These are phyloP conservation scores for Blastomyces gilchristii DNA, from an alignment of 2,329 filamentous ascomycete genomes.

Conservation along the genomic window DNA sequence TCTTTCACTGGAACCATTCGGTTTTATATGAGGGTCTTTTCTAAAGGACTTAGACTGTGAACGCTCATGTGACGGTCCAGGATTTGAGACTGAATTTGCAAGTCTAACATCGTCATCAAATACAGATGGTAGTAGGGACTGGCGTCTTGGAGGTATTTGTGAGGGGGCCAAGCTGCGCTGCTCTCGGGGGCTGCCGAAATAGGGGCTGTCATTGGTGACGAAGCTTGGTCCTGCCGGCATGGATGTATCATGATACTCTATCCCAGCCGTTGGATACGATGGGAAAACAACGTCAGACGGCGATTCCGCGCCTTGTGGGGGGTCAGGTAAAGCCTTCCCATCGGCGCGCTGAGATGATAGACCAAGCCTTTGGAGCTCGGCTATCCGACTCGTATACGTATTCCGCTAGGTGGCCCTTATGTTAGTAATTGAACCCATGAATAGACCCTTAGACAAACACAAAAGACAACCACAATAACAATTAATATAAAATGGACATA, in stretches of 20 bases:
- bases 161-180: conserved; percentile 20
- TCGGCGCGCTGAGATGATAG: conserved; percentile 39
- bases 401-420: conserved; percentile 50
- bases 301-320: conserved; percentile 54
- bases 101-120: conserved; percentile 23
- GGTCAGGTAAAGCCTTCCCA: conserved; percentile 67
- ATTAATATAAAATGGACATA: neutral
- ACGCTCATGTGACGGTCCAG: conserved; percentile 37
- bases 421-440: neutral
- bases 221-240: conserved; percentile 46
- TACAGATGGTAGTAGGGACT: conserved; percentile 30
- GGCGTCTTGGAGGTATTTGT: conserved; percentile 28
- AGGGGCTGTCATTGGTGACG: conserved; percentile 36
- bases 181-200: conserved; percentile 19
- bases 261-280: conserved; percentile 13
- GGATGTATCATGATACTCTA: conserved; percentile 29
- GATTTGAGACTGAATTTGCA: conserved; percentile 23
- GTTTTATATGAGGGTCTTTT: conserved; percentile 1
- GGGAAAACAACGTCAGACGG: conserved; percentile 14
- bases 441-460: neutral
- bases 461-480: neutral
- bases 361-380: conserved; percentile 67
- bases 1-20: neutral
- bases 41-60: conserved; percentile 18
- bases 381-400: conserved; percentile 83